Conservation (phyloP, 2,329 filamentous ascomycete species). For the Sclerotinia glacialis region DNA sequence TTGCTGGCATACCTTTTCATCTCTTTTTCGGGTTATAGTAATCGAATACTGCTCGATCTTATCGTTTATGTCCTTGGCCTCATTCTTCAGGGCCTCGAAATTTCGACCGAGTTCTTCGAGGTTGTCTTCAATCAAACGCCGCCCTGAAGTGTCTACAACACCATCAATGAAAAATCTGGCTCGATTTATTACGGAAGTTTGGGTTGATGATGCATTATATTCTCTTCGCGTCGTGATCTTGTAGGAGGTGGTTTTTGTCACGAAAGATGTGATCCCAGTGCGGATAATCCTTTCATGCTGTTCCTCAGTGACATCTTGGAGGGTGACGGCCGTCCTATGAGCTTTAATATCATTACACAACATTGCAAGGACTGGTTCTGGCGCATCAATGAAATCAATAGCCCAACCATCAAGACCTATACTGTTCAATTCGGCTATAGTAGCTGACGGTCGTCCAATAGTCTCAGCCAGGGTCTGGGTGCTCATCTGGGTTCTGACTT, state of each 20-base stretch:
- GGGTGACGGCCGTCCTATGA: constrained; percentile 64
- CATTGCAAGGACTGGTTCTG: constrained; percentile 81
- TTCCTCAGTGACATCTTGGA: constrained; percentile 60
- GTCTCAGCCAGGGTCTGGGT: constrained; percentile 54
- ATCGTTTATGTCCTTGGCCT: constrained; percentile 24
- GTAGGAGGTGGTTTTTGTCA: constrained; percentile 64
- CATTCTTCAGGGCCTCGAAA: constrained; percentile 32
- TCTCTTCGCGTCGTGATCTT: constrained; percentile 69
- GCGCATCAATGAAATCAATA: constrained; percentile 75
- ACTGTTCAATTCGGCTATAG: constrained; percentile 51
- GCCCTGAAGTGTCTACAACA: constrained; percentile 66
- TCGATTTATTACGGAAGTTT: constrained; percentile 56
- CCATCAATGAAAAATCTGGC: constrained; percentile 75
- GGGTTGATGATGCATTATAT: constrained; percentile 72
- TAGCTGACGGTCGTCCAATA: constrained; percentile 42
- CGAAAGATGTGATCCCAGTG: constrained; percentile 60
- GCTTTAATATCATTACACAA: constrained; percentile 72
- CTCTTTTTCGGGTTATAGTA: constrained; percentile 32
- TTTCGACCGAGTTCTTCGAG: constrained; percentile 40
- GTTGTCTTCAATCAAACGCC: constrained; percentile 56
- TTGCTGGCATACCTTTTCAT: constrained; percentile 44
- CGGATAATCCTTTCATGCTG: constrained; percentile 65
- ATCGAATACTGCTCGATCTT: constrained; percentile 43
- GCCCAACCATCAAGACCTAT: constrained; percentile 78
- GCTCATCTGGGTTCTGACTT: constrained; percentile 61